phyloP scores from a whole-genome alignment of 257 asterid species.

The Scutellaria barbata region DNA sequence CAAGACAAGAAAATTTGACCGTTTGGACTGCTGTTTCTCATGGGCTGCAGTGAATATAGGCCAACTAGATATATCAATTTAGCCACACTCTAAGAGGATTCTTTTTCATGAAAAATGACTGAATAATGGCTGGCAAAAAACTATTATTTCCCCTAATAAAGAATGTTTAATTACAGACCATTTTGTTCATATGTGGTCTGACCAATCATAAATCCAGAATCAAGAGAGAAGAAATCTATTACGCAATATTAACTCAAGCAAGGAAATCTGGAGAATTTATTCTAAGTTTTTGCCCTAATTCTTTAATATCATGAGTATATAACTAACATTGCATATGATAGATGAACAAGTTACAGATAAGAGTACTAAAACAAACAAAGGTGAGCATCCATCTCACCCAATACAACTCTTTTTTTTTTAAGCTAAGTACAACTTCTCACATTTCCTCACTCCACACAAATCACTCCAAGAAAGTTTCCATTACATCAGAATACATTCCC shows the following conservation, averaged over 20 bases:
- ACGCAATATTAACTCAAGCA: no score
- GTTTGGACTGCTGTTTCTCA: constrained; percentile 14
- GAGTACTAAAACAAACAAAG: constrained; percentile 35
- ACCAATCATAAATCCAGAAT: neutral
- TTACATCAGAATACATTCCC: constrained; percentile 83
- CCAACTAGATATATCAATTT: neutral
- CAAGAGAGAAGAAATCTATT: neutral
- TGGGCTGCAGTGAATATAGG: neutral
- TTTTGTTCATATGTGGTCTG: neutral
- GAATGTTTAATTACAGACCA: no score
- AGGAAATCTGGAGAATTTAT: constrained; percentile 15
- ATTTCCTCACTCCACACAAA: constrained; percentile 26
- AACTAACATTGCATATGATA: constrained; percentile 36
- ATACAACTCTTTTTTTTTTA: constrained; percentile 32
- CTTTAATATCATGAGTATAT: constrained; percentile 1
- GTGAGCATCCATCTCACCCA: constrained; percentile 32
- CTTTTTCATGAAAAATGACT: no score
- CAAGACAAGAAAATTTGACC: constrained; percentile 6
- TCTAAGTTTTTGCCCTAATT: neutral
- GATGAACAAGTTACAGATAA: constrained; percentile 38
- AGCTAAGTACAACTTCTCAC: constrained; percentile 45
- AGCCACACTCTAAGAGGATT: no score
- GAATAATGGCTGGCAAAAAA: no score
- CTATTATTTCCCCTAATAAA: no score
- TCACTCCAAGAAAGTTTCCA: constrained; percentile 92